phyloP scores from a whole-genome alignment of 768 basidiomycete species.

The Serendipita sp. region DNA sequence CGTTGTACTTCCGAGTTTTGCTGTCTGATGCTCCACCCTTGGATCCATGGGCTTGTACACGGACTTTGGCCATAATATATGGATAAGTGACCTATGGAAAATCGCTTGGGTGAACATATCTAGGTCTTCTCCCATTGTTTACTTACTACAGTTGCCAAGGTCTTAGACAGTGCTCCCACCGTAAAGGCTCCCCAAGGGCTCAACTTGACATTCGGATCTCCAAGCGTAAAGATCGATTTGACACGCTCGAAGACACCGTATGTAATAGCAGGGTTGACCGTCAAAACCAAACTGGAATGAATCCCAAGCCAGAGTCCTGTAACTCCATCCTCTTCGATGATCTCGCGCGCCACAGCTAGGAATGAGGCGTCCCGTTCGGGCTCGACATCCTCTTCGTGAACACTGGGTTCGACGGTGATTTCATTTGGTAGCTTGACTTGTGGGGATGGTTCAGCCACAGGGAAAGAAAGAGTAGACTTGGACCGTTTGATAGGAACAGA shows the following conservation, averaged over 20 bases:
- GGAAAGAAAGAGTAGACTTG: neutral
- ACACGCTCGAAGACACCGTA: slow-evolving; percentile 89
- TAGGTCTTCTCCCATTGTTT: neutral
- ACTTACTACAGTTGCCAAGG: slow-evolving; percentile 83
- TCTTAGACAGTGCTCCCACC: slow-evolving; percentile 87
- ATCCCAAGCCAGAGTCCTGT: slow-evolving; percentile 85
- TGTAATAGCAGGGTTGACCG: slow-evolving; percentile 94
- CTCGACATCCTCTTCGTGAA: slow-evolving; percentile 2
- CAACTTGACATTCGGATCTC: slow-evolving; percentile 35
- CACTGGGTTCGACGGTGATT: neutral
- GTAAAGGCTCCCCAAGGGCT: slow-evolving; percentile 64
- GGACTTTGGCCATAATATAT: slow-evolving; percentile 92
- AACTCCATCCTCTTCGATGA: slow-evolving; percentile 76
- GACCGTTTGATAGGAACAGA: slow-evolving; percentile 3
- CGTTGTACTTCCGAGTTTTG: slow-evolving; percentile 30
- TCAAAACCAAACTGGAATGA: slow-evolving; percentile 84
- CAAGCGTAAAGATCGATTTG: slow-evolving; percentile 53
- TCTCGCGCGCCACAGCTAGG: slow-evolving; percentile 62
- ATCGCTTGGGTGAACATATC: neutral
- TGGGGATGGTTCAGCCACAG: neutral
- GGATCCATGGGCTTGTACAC: slow-evolving; percentile 53
- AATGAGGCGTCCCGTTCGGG: slow-evolving; percentile 47
- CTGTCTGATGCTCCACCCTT: slow-evolving; percentile 32
- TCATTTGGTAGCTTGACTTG: neutral
- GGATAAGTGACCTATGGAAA: slow-evolving; percentile 69